phyloP scores from a whole-genome alignment of 2,329 filamentous ascomycete genomes.

The Xylariaceae sp. region DNA sequence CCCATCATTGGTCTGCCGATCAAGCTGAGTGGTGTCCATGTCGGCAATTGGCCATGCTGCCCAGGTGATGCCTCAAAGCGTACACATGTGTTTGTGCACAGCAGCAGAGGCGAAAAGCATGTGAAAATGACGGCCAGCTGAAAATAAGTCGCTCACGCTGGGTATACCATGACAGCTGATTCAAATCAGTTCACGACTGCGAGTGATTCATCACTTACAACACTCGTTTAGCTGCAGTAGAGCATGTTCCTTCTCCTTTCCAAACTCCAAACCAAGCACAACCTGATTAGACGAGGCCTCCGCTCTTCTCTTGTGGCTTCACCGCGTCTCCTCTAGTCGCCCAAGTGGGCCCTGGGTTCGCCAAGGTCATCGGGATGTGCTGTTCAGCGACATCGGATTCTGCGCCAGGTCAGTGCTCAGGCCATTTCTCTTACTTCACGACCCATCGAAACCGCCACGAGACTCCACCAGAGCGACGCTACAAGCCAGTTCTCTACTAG shows the following conservation, averaged over 20 bases:
- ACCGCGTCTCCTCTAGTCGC: no score
- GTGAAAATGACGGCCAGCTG: slow-evolving; percentile 19
- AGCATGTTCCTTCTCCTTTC: no score
- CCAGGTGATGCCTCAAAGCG: slow-evolving; percentile 11
- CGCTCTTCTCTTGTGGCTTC: neutral
- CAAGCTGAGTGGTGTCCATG: slow-evolving; percentile 4
- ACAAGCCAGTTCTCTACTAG: slow-evolving; percentile 3
- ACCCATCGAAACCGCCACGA: slow-evolving; percentile 23
- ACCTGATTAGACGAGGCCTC: neutral
- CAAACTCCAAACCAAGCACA: no score
- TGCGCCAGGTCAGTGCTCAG: slow-evolving; percentile 12
- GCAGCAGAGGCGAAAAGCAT: slow-evolving; percentile 12
- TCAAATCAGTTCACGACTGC: no score
- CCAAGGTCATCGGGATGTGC: slow-evolving; percentile 14
- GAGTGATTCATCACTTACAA: no score
- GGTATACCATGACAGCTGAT: neutral
- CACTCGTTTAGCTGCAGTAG: no score
- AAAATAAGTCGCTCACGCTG: no score
- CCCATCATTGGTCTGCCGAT: neutral
- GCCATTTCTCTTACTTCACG: neutral
- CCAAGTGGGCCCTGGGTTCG: slow-evolving; percentile 13
- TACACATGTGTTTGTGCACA: neutral
- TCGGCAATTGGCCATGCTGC: slow-evolving; percentile 10
- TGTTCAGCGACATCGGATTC: slow-evolving; percentile 31
- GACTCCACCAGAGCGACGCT: slow-evolving; percentile 15